Percentiles rank a stretch among this genome's conserved stretches.
Evolutionary conservation across 2,329 filamentous ascomycete species (phyloP).

Genomic region (Aureobasidium mangrovei): DNA sequence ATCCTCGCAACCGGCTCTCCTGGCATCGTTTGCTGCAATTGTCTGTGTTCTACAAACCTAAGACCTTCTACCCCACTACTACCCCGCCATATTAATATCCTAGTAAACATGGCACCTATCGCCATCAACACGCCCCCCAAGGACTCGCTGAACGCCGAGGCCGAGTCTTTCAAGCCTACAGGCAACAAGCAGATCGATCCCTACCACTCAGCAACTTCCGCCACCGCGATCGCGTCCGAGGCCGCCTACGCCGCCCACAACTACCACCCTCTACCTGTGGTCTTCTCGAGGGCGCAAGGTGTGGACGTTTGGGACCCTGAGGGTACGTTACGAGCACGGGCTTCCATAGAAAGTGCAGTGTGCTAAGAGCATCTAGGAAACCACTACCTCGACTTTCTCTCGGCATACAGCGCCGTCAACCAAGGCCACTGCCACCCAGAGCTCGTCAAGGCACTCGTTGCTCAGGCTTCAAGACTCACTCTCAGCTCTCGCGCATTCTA

Average conservation of each 20-base stretch:
- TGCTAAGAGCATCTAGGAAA: conserved; percentile 33
- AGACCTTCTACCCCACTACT: conserved; percentile 8
- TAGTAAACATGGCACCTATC: conserved; percentile 27
- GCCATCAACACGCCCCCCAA: conserved; percentile 25
- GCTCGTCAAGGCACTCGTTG: conserved; percentile 78
- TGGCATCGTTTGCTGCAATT: neutral
- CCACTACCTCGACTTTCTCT: conserved; percentile 95
- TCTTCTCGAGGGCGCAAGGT: conserved; percentile 78
- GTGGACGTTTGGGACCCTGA: conserved; percentile 95
- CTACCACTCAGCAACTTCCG: conserved; percentile 70
- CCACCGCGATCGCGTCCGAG: conserved; percentile 71
- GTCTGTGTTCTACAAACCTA: neutral
- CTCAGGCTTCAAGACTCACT: conserved; percentile 83
- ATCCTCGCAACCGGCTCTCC: neutral
- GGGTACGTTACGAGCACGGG: conserved; percentile 38
- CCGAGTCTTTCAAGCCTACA: conserved; percentile 31
- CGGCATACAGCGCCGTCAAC: conserved; percentile 95
- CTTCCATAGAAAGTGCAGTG: no score
- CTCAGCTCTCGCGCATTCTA: conserved; percentile 93
- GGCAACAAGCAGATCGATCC: conserved; percentile 29
- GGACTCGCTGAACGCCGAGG: conserved; percentile 32
- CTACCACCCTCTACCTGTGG: conserved; percentile 93
- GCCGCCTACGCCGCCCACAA: conserved; percentile 89
- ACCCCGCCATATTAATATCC: conserved; percentile 4
- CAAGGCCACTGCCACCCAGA: conserved; percentile 97